Evolutionary conservation across 805 yeast genomes (phyloP), one percentile per base, ranked within the genome.

Genomic region (Wickerhamiella domercqiae): DNA sequence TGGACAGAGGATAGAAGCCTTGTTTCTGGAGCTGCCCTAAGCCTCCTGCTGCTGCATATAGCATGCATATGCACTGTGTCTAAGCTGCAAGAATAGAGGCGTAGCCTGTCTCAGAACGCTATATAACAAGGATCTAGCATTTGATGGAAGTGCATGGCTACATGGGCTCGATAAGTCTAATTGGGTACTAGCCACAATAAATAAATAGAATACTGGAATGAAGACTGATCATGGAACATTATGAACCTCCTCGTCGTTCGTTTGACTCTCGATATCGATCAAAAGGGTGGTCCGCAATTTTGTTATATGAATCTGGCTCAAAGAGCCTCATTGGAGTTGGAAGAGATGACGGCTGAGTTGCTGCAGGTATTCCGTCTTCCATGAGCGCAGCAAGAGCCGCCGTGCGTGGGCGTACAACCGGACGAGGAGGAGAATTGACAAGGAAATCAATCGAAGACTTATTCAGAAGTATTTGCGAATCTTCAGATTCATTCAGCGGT

Each of bases 201-300:
- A n/a, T n/a, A n/a, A n/a, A n/a, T n/a, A n/a, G n/a, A n/a, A n/a
- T n/a, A n/a, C n/a, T n/a, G n/a, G n/a, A n/a, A n/a, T n/a, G n/a
- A n/a, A n/a, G n/a, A n/a, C n/a, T n/a, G n/a, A n/a, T n/a, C n/a
- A n/a, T n/a, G n/a, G n/a, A n/a, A n/a, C n/a, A n/a, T n/a, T n/a
- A n/a, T 24, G 11, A 24, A 9, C 9, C 13, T 24, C 26, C 26
- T 13, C 26, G 9, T 9, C 50, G 42, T 33, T 45, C 48, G 33
- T 46, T 37, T 31, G 48, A 45, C 26, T 44, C 49, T n/a, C 45
- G 42, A 33, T 43, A 48, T 6, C 37, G 26, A 26, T 37, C 41
- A 29, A 29, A 36, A 17, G 38, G 20, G 41, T 37, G 13, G 15
- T 30, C 39, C 21, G 25, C 17, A 7, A 29, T 11, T 21, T 31